Base-by-base conservation (phyloP, 352 stramenopile genomes). In the Globisporangium emineosum region DNA sequence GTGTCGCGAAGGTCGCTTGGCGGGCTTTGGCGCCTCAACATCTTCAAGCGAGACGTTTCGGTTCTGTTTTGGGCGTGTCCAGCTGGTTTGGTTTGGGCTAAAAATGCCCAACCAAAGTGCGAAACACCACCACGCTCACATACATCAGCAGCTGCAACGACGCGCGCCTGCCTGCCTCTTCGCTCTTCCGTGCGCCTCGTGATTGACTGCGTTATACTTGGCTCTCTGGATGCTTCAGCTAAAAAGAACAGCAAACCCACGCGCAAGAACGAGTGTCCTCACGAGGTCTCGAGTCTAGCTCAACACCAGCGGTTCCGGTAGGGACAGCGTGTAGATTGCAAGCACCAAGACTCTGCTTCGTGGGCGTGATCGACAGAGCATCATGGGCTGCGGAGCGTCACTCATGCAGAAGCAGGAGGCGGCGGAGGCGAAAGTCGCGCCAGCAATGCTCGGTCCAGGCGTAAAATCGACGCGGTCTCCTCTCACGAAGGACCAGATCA, bases 401-500 rank as follows among this genome's bases (percentile, higher is more conserved):
- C 73, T 90, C 30, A 60, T 88, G 49, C 74, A 86, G 61, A 78
- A 77, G 10, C 63, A 71, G 12, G 73, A 85, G 62, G 57, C 67
- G 1, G 62, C 69, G 9, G 73, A 77, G 21, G 66, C 81, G 40
- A 92, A 89, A 61, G 69, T 86, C 25, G 32, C 67, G 10, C 75
- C 81, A 0, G 30, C 57, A 35, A 62, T 68, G 55, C 35, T 62
- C 6, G 47, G 55, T 30, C 62, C 62, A 7, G 62, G 62, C 25
- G 45, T 23, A 25, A 91, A 91, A 30, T 50, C 71, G 5, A 71
- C 73, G 17, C 76, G 83, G 1, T 91, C 86, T 10, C 86, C 86
- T 23, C 71, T 93, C 10, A 93, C 86, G 5, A 87, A 91, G 59
- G 86, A 94, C 30, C 81, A 94, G 69, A 94, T 94, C 70, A 91